phyloP scores from a whole-genome alignment of 306 rosid species.

The Sindora glabra region DNA sequence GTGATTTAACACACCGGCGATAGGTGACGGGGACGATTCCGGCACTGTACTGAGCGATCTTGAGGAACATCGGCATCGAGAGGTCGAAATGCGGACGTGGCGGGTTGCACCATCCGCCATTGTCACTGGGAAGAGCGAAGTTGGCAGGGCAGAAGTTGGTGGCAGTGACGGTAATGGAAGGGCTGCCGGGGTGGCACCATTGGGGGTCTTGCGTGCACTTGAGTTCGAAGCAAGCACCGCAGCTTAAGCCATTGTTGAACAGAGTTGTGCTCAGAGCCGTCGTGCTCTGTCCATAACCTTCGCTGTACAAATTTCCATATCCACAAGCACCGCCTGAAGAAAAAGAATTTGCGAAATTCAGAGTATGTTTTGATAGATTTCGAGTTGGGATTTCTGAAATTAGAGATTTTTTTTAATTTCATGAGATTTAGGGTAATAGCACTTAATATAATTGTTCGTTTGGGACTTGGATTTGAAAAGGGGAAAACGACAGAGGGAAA shows the following conservation, averaged over 20 bases:
- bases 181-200: constrained; percentile 94
- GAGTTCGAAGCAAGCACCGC: constrained; percentile 86
- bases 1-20: no score
- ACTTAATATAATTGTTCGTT: no score
- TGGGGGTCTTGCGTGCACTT: constrained; percentile 66
- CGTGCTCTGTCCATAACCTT: constrained; percentile 88
- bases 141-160: constrained; percentile 97
- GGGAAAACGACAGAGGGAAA: no score
- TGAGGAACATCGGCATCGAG: constrained; percentile 99
- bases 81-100: constrained; percentile 95
- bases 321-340: constrained; percentile 93
- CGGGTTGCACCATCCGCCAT: constrained; percentile 99
- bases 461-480: no score
- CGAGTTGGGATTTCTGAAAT: no score
- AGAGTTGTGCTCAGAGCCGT: constrained; percentile 90
- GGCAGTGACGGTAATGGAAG: constrained; percentile 75
- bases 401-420: no score
- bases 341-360: neutral
- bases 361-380: constrained; percentile 16
- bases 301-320: constrained; percentile 88
- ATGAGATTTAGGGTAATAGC: no score
- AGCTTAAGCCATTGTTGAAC: constrained; percentile 80
- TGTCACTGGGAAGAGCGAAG: constrained; percentile 81
- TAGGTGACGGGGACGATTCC: constrained; percentile 88
- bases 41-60: constrained; percentile 92